Evolutionary conservation across 2,329 filamentous ascomycete genomes (phyloP).

Genomic region (Grosmannia penicillata): DNA sequence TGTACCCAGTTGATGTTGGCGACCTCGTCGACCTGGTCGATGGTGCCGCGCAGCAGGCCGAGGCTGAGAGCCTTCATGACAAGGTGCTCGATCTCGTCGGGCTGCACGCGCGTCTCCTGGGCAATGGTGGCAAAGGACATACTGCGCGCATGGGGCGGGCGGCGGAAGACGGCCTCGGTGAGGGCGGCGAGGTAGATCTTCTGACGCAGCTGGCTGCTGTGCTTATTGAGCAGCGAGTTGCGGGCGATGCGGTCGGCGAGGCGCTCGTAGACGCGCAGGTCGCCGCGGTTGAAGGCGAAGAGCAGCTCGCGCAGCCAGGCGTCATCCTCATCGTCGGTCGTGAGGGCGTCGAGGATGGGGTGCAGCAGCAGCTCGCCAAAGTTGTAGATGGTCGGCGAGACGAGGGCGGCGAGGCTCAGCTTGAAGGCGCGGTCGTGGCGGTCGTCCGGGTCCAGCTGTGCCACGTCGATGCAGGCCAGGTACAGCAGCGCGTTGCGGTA

Average conservation of each 20-base stretch:
- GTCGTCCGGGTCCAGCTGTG: slow-evolving; percentile 58
- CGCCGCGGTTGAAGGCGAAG: slow-evolving; percentile 93
- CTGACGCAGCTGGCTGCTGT: slow-evolving; percentile 76
- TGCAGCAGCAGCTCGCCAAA: slow-evolving; percentile 98
- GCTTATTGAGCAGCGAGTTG: slow-evolving; percentile 63
- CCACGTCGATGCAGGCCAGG: slow-evolving; percentile 84
- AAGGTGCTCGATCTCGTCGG: slow-evolving; percentile 89
- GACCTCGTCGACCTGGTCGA: slow-evolving; percentile 90
- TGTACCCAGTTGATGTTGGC: slow-evolving; percentile 98
- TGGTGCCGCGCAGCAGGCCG: slow-evolving; percentile 76
- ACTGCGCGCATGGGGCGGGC: slow-evolving; percentile 85
- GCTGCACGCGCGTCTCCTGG: slow-evolving; percentile 79
- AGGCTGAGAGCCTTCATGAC: slow-evolving; percentile 98
- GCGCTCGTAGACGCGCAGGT: slow-evolving; percentile 73
- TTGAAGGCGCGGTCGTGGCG: slow-evolving; percentile 78
- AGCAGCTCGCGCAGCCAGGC: slow-evolving; percentile 90
- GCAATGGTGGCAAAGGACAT: slow-evolving; percentile 86
- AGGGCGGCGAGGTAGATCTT: slow-evolving; percentile 96
- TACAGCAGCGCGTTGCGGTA: slow-evolving; percentile 97
- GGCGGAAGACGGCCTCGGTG: slow-evolving; percentile 90
- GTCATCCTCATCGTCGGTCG: slow-evolving; percentile 39
- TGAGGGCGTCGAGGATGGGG: slow-evolving; percentile 77
- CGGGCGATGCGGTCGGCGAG: slow-evolving; percentile 68
- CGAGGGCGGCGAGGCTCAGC: slow-evolving; percentile 78
- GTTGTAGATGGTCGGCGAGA: slow-evolving; percentile 96